Evolutionary conservation across 2,329 filamentous ascomycete species (phyloP), one percentile per base, ranked within the genome.

Genomic region (Exophiala calicioides): DNA sequence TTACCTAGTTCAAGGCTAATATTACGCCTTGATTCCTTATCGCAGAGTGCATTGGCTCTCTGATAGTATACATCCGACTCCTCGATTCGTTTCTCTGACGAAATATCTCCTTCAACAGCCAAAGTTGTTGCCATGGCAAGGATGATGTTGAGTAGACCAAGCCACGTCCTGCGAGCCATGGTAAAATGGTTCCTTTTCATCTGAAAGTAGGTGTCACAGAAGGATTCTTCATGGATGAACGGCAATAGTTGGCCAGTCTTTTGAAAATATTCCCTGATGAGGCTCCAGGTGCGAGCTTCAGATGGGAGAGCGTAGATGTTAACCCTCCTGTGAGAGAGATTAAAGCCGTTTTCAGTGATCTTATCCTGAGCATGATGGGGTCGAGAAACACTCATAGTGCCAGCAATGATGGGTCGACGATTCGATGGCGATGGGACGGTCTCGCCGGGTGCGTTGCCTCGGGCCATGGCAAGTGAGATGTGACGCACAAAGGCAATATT

Each of bases 141-240:
- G 0, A 78, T 66, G 44, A 77, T 72, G 37, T 78, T 77, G 0
- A 78, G 56, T 2, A 77, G 53, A 0, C 72, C 73, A 0, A 78
- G 65, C 76, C 75, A 78, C 0, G 74, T 71, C n/a, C 69, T 66
- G 0, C 73, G 63, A 0, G 70, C 67, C 3, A 61, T 65, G 0
- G 57, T 64, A 26, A 70, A 63, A 12, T 62, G 58, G 3, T 54
- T 62, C 6, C 41, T 51, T 16, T 58, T 55, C 30, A 68, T 58
- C 31, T 65, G 58, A 16, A 62, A 51, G 42, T 68, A 70, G 3
- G 59, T 65, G n/a, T 64, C 58, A 1, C 62, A 39, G 42, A 70
- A 70, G 12, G 58, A 58, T 5, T 57, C 52, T 30, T 67, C 59
- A 44, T 70, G 64, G n/a, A 71, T 60, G 46, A 66, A 71, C 5